Conservation (phyloP, 805 yeast species). For the Pichia eremophila region DNA sequence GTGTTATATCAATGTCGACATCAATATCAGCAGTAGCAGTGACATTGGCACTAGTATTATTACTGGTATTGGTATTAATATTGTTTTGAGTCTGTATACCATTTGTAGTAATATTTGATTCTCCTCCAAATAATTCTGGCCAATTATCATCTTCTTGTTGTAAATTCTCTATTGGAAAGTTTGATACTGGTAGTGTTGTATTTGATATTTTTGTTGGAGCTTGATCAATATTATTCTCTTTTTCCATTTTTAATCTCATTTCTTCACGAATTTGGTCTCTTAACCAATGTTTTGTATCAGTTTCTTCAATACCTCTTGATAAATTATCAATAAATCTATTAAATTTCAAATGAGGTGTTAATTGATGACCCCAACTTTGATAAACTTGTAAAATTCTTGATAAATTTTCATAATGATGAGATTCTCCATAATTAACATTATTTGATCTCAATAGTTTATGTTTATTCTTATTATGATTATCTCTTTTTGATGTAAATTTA, state of each 20-base stretch:
- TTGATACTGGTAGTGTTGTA: too few relatives aligned
- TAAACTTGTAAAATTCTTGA: constrained; percentile 43
- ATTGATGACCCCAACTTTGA: constrained; percentile 66
- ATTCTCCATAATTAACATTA: constrained; percentile 13
- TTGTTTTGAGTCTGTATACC: not conserved
- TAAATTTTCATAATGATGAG: constrained; percentile 40
- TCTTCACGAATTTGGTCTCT: constrained; percentile 32
- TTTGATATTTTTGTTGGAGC: not conserved
- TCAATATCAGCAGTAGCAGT: not conserved
- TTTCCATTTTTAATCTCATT: constrained; percentile 11
- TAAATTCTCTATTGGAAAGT: too few relatives aligned
- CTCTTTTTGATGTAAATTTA: constrained; percentile 21
- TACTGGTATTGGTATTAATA: not conserved
- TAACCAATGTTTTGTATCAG: constrained; percentile 34
- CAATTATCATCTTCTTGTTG: constrained; percentile 3
- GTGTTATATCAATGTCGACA: not conserved
- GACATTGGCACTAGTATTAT: not conserved
- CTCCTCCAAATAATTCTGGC: constrained; percentile 11
- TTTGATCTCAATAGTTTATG: constrained; percentile 14
- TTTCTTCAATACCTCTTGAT: constrained; percentile 36
- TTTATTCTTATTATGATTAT: not conserved
- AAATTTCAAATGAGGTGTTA: constrained; percentile 76
- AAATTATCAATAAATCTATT: constrained; percentile 54
- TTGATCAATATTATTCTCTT: not conserved
- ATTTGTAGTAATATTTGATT: not conserved